These are phyloP conservation scores for Diaporthe citrichinensis DNA, from an alignment of 2,329 filamentous ascomycete species.

Conservation along the genomic window DNA sequence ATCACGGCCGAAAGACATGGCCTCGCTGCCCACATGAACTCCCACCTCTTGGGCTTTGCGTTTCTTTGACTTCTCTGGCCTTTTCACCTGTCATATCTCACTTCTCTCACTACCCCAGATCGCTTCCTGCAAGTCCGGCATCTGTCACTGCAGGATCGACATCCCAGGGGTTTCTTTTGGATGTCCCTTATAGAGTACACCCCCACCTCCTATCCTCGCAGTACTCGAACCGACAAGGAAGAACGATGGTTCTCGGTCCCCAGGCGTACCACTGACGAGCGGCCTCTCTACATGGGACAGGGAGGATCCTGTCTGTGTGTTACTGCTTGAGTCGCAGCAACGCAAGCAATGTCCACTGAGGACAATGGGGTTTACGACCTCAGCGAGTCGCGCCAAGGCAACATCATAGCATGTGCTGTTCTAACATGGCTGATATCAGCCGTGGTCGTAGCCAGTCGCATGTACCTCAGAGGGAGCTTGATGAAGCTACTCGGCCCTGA, in stretches of 20 bases:
- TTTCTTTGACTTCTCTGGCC: neutral
- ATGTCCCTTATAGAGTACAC: neutral
- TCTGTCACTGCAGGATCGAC: slow-evolving; percentile 20
- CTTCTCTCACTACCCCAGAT: slow-evolving; percentile 13
- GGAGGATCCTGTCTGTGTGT: neutral
- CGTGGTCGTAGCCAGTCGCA: slow-evolving; percentile 47
- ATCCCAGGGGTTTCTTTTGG: neutral
- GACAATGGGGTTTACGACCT: slow-evolving; percentile 30
- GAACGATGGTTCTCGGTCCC: slow-evolving; percentile 7
- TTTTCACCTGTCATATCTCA: slow-evolving; percentile 18
- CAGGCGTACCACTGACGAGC: neutral
- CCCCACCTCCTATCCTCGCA: slow-evolving; percentile 6
- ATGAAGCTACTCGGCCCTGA: slow-evolving; percentile 52
- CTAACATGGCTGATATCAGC: slow-evolving; percentile 46
- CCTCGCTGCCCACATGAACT: neutral
- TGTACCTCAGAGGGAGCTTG: slow-evolving; percentile 50
- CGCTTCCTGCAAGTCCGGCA: slow-evolving; percentile 2
- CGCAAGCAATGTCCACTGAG: slow-evolving; percentile 38
- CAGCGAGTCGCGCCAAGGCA: slow-evolving; percentile 33
- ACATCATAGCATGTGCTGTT: slow-evolving; percentile 39
- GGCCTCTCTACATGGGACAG: slow-evolving; percentile 16
- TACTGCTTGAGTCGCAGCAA: neutral
- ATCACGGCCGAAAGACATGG: neutral
- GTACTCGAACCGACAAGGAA: neutral
- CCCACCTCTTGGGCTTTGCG: neutral